Conservation (phyloP, 169 alveolate species). For the Blepharisma undulans region DNA sequence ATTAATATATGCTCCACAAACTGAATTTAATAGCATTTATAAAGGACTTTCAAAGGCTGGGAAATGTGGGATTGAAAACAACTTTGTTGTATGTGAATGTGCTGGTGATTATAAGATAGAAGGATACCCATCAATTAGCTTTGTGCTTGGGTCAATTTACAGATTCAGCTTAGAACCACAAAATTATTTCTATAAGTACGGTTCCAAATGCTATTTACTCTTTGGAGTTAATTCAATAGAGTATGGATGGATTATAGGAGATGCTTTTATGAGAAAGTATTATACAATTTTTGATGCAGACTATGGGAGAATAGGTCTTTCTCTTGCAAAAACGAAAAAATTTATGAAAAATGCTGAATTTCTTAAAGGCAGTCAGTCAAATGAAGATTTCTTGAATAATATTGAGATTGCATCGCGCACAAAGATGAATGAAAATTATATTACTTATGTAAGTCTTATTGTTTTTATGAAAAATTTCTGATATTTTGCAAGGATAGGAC, state of each 20-base stretch:
- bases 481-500: background rate
- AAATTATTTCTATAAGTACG: background rate
- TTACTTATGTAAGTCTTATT: background rate
- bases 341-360: background rate
- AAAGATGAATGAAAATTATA: background rate
- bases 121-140: background rate
- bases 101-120: background rate
- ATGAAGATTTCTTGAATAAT: too few relatives aligned
- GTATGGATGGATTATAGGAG: slow-evolving; percentile 28
- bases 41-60: background rate
- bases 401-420: background rate
- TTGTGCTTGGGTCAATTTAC: background rate
- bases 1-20: background rate
- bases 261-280: slow-evolving; percentile 27
- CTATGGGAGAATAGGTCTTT: slow-evolving; percentile 13
- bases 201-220: background rate
- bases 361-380: background rate
- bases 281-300: slow-evolving; percentile 32
- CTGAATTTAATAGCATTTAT: background rate
- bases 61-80: background rate
- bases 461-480: background rate
- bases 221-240: background rate
- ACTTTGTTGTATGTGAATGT: slow-evolving; percentile 19
- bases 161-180: slow-evolving; percentile 1
- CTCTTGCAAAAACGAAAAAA: background rate